Evolutionary conservation across 208 protist genomes (phyloP).

Genomic region (Angomonas deanei): DNA sequence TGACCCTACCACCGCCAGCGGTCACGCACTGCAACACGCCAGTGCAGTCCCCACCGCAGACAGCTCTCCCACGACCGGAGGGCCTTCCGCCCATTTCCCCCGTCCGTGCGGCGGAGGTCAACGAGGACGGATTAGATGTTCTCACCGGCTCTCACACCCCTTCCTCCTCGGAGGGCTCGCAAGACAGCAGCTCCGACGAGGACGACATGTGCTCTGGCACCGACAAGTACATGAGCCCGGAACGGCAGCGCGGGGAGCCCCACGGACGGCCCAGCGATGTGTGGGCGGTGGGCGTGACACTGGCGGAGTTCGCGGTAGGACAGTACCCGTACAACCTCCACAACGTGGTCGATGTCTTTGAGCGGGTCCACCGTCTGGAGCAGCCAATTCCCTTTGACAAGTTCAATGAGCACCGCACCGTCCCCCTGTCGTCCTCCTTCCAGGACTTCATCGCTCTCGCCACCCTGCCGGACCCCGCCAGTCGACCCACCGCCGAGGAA

Average conservation of each 20-base stretch:
- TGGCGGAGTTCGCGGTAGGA: slow-evolving; percentile 84
- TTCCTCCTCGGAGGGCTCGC: not conserved
- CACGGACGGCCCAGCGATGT: slow-evolving; percentile 81
- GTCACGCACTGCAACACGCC: slow-evolving; percentile 28
- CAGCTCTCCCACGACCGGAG: not conserved
- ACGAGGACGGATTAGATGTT: not conserved
- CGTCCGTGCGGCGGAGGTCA: not conserved
- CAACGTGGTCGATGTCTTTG: slow-evolving; percentile 63
- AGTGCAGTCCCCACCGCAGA: slow-evolving; percentile 13
- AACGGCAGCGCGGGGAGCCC: slow-evolving; percentile 72
- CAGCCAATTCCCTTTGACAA: slow-evolving; percentile 32
- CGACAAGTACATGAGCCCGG: slow-evolving; percentile 86
- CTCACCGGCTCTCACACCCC: not conserved
- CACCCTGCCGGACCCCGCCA: slow-evolving; percentile 43
- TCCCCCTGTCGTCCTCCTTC: slow-evolving; percentile 47
- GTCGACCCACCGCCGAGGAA: slow-evolving; percentile 69
- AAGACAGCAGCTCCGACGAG: not conserved
- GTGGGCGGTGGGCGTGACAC: slow-evolving; percentile 86
- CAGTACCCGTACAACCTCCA: slow-evolving; percentile 69
- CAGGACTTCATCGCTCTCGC: slow-evolving; percentile 65
- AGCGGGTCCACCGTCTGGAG: slow-evolving; percentile 38
- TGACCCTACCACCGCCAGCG: slow-evolving; percentile 13
- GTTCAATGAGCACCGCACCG: slow-evolving; percentile 26
- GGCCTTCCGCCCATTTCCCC: not conserved
- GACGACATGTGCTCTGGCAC: slow-evolving; percentile 67